phyloP scores from a whole-genome alignment of 2,329 filamentous ascomycete species.

The Fusarium pseudoanthophilum region DNA sequence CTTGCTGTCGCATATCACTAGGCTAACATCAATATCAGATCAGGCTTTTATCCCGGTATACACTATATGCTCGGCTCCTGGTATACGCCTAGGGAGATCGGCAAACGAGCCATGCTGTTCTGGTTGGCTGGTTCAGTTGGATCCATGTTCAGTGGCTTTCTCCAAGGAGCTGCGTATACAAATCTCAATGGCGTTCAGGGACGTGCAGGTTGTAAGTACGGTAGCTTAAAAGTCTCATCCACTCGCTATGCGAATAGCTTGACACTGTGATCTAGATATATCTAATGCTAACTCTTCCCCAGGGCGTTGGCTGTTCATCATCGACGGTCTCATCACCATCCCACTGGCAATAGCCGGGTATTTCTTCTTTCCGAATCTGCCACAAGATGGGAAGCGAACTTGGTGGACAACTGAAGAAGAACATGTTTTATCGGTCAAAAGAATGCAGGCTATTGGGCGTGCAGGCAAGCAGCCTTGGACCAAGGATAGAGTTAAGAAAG shows the following conservation, averaged over 20 bases:
- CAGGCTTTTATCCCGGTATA: constrained; percentile 58
- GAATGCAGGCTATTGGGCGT: constrained; percentile 14
- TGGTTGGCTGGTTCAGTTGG: constrained; percentile 33
- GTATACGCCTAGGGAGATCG: constrained; percentile 38
- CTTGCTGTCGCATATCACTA: constrained; percentile 36
- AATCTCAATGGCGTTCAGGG: constrained; percentile 27
- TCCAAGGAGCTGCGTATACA: constrained; percentile 33
- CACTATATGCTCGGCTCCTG: constrained; percentile 39
- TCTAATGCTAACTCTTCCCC: rapidly evolving
- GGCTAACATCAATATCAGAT: constrained; percentile 53
- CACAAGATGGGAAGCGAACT: constrained; percentile 31
- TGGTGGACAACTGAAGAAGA: constrained; percentile 44
- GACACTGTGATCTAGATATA: too few relatives aligned
- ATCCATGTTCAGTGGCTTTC: constrained; percentile 25
- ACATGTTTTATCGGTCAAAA: constrained; percentile 33
- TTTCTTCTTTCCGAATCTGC: constrained; percentile 44
- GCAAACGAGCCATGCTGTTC: constrained; percentile 34
- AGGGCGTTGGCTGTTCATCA: constrained; percentile 50
- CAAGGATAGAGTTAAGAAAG: constrained; percentile 8
- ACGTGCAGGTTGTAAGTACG: constrained; percentile 9
- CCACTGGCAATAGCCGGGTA: constrained; percentile 37
- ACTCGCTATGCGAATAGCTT: background rate
- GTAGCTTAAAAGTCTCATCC: rapidly evolving
- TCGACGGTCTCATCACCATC: constrained; percentile 48
- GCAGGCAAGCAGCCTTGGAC: constrained; percentile 34